Evolutionary conservation across 148 eudicot species (phyloP).

Genomic region (Nyssa sinensis): DNA sequence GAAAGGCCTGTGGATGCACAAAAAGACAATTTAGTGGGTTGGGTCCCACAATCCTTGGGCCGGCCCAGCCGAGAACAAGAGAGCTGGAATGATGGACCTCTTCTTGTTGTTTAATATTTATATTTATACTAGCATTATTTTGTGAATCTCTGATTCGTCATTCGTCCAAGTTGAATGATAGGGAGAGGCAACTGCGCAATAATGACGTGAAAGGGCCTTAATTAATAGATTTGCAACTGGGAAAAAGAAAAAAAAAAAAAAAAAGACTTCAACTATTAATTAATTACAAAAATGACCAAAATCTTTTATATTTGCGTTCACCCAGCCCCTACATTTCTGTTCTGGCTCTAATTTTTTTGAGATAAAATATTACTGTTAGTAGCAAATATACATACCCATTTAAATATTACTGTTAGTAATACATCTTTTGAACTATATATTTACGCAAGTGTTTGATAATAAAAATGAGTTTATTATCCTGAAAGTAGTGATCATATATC

Average conservation of each 20-base stretch:
- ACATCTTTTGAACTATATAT: too few relatives aligned
- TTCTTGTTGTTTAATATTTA: background rate
- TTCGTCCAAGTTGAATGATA: slow-evolving; percentile 33
- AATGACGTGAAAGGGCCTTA: background rate
- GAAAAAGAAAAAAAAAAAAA: background rate
- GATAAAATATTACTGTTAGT: too few relatives aligned
- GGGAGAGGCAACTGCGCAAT: background rate
- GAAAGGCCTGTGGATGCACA: slow-evolving; percentile 4
- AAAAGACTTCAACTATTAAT: background rate
- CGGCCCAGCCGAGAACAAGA: slow-evolving; percentile 28
- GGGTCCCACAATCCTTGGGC: slow-evolving; percentile 29
- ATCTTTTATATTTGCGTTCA: background rate
- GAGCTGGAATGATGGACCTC: background rate
- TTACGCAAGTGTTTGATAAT: too few relatives aligned
- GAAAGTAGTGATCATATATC: too few relatives aligned
- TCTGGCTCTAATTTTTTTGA: too few relatives aligned
- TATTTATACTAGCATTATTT: background rate
- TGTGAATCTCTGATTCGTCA: slow-evolving; percentile 11
- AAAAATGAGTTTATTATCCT: too few relatives aligned
- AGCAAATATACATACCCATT: too few relatives aligned
- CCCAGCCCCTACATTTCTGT: background rate
- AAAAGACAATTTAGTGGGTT: slow-evolving; percentile 9
- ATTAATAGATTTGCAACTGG: slow-evolving; percentile 3
- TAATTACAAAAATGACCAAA: background rate
- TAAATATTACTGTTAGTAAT: too few relatives aligned